These are phyloP conservation scores for Chlamydomonas sphaeroides DNA, from an alignment of 139 green algal species.

Conservation along the genomic window DNA sequence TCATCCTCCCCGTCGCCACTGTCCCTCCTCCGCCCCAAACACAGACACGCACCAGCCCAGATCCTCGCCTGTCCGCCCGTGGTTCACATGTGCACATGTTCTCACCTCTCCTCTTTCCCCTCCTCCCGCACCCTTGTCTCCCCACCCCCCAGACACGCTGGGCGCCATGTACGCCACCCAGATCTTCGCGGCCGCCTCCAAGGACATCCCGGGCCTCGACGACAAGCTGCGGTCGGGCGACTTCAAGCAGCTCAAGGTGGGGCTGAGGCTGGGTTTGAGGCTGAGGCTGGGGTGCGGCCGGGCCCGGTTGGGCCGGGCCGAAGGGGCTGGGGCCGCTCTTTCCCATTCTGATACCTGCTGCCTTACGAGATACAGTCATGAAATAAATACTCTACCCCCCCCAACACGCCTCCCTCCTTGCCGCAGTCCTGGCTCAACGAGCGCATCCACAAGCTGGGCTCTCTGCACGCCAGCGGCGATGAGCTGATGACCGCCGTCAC, in stretches of 20 bases:
- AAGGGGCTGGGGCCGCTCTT: too few relatives aligned
- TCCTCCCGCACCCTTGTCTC: too few relatives aligned
- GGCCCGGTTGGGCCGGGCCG: too few relatives aligned
- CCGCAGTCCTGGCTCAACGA: constrained; percentile 79
- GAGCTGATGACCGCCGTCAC: constrained; percentile 84
- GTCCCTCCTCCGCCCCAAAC: too few relatives aligned
- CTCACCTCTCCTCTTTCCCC: too few relatives aligned
- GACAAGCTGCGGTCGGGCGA: constrained; percentile 75
- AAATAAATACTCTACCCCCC: too few relatives aligned
- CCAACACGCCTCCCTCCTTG: neutral
- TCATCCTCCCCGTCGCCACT: too few relatives aligned
- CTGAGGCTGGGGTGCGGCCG: neutral
- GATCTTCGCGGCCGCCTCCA: constrained; percentile 15
- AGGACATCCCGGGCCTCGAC: constrained; percentile 75
- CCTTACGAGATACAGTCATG: too few relatives aligned
- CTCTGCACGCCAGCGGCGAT: constrained; percentile 78
- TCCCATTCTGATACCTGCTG: too few relatives aligned
- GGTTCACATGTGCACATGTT: too few relatives aligned
- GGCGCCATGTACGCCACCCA: constrained; percentile 83
- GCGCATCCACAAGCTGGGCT: constrained; percentile 84
- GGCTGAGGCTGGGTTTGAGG: neutral
- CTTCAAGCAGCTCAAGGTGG: constrained; percentile 77
- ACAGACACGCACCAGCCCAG: too few relatives aligned
- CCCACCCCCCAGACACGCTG: constrained; percentile 79
- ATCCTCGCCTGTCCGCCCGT: too few relatives aligned